Conservation (phyloP, 106 monocot genomes). For the Acorus calamus region DNA sequence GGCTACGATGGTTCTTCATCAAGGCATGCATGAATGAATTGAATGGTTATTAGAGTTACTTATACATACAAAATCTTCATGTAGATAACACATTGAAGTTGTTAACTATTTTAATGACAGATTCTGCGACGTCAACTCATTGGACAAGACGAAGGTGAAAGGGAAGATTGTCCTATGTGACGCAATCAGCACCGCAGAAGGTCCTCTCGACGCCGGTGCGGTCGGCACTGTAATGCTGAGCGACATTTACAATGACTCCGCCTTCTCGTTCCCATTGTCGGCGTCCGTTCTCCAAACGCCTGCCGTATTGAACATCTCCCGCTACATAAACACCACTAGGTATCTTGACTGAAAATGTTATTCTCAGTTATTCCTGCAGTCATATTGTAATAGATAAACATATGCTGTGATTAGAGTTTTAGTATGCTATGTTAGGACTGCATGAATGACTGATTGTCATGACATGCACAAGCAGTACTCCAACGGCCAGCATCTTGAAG, state of each 20-base stretch:
- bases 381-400: too few relatives aligned
- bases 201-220: constrained; percentile 11
- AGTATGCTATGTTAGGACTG: too few relatives aligned
- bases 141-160: constrained; percentile 14
- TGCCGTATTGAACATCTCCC: not conserved
- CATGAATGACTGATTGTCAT: too few relatives aligned
- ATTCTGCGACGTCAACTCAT: constrained; percentile 1
- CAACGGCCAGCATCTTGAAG: constrained; percentile 21
- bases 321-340: constrained; percentile 14
- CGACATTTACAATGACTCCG: not conserved
- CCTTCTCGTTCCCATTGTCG: constrained; percentile 12
- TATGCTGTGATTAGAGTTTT: too few relatives aligned
- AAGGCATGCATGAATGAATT: not conserved
- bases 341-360: not conserved
- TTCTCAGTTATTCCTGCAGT: too few relatives aligned
- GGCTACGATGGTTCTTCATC: constrained; percentile 2
- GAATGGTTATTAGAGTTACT: too few relatives aligned
- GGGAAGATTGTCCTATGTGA: constrained; percentile 28
- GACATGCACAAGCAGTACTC: constrained; percentile 8
- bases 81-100: too few relatives aligned
- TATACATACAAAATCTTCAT: too few relatives aligned
- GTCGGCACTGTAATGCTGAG: constrained; percentile 14
- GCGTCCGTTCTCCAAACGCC: not conserved
- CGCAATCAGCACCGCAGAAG: not conserved
- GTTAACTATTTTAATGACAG: not conserved